Evolutionary conservation across 371 early-diverging fungal genomes (phyloP).

Genomic region (Lichtheimia hyalospora): DNA sequence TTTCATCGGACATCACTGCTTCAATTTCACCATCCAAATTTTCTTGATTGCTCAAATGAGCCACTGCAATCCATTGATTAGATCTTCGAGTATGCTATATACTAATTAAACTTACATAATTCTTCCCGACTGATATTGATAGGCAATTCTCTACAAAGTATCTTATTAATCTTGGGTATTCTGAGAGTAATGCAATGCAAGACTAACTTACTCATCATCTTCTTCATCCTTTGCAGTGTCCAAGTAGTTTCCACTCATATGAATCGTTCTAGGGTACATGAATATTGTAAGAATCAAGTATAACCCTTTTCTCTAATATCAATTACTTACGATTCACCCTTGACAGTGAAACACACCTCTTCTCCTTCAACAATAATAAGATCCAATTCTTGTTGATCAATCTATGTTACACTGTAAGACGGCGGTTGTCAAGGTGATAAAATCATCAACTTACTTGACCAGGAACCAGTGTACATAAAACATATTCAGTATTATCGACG

Average conservation of each 20-base stretch:
- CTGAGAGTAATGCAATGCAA: neutral
- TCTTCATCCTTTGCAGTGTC: constrained; percentile 11
- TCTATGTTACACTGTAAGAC: neutral
- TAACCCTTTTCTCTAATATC: too few species aligned
- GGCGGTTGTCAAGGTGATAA: too few species aligned
- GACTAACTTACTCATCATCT: neutral
- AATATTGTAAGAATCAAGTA: too few species aligned
- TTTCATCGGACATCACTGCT: constrained; percentile 8
- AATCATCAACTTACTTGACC: constrained; percentile 12
- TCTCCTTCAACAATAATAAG: constrained; percentile 77
- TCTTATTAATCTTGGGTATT: neutral
- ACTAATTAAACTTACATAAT: neutral
- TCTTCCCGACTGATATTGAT: neutral
- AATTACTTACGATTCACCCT: constrained; percentile 55
- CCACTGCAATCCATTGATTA: neutral
- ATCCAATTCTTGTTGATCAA: constrained; percentile 68
- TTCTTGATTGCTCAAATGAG: neutral
- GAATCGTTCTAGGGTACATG: constrained; percentile 12
- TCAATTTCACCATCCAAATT: constrained; percentile 8
- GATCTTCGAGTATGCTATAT: neutral
- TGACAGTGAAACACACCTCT: constrained; percentile 68
- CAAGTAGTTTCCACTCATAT: constrained; percentile 25
- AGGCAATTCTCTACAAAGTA: neutral
- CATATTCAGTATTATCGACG: constrained; percentile 68
- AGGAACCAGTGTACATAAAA: constrained; percentile 59